A percentile compares a stretch with the other conserved stretches of the same genome.
Evolutionary conservation across 139 green algal genomes (phyloP).

Genomic region (Auxenochlorella pyrenoidosa): DNA sequence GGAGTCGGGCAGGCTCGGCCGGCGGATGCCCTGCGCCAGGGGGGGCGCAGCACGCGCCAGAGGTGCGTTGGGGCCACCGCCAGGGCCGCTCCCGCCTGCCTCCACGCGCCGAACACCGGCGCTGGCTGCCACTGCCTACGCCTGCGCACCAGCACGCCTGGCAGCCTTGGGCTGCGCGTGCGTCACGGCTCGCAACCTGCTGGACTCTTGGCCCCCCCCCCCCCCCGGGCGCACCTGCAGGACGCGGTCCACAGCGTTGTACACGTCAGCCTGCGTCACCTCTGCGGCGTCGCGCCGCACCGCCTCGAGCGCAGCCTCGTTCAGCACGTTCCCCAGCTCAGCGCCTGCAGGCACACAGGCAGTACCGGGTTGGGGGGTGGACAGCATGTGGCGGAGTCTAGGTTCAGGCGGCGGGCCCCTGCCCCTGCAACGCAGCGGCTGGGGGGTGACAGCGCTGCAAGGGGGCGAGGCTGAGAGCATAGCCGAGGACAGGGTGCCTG

Average conservation of each 20-base stretch:
- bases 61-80: too few species aligned
- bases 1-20: slow-evolving; percentile 63
- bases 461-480: too few species aligned
- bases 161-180: too few species aligned
- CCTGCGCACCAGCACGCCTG: too few species aligned
- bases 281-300: slow-evolving; percentile 57
- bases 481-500: too few species aligned
- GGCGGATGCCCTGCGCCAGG: slow-evolving; percentile 68
- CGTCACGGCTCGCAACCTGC: too few species aligned
- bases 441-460: background rate
- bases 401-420: too few species aligned
- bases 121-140: too few species aligned
- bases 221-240: slow-evolving; percentile 55
- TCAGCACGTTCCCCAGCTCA: slow-evolving; percentile 96
- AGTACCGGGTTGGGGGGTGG: background rate
- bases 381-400: too few species aligned
- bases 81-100: background rate
- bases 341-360: slow-evolving; percentile 66
- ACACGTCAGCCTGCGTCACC: slow-evolving; percentile 76
- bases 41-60: background rate
- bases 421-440: background rate
- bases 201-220: background rate
- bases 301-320: slow-evolving; percentile 89
- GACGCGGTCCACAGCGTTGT: slow-evolving; percentile 86
- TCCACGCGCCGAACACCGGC: too few species aligned